Percentiles rank a stretch among this genome's conserved stretches.
These are phyloP conservation scores for Phytophthora melonis DNA, from an alignment of 352 stramenopile genomes.

Conservation along the genomic window DNA sequence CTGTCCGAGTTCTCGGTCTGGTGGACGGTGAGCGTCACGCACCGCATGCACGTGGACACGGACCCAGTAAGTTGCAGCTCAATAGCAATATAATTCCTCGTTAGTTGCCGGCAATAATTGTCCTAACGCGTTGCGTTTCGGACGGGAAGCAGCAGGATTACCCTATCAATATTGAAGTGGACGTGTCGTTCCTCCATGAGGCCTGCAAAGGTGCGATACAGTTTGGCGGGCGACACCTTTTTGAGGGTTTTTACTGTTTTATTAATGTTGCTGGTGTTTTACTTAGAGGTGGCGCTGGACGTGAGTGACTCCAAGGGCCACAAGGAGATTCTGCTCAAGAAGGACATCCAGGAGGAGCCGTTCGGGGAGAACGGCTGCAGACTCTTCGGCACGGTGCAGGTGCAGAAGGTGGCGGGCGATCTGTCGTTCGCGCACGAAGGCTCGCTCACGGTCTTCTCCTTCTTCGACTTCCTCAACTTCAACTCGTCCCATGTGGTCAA, in stretches of 20 bases:
- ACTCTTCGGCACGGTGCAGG: constrained; percentile 69
- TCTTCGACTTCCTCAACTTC: constrained; percentile 91
- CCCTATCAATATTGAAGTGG: constrained; percentile 81
- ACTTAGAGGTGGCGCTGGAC: constrained; percentile 80
- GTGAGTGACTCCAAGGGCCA: constrained; percentile 88
- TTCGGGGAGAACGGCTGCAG: constrained; percentile 80
- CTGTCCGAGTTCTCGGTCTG: constrained; percentile 88
- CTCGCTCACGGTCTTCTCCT: constrained; percentile 88
- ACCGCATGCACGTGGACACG: constrained; percentile 91
- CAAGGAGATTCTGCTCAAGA: constrained; percentile 81
- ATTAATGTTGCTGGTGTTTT: not conserved
- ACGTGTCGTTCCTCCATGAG: constrained; percentile 87
- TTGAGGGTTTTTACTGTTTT: not conserved
- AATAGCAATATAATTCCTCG: not conserved
- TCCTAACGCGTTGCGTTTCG: constrained; percentile 13
- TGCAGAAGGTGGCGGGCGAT: constrained; percentile 87
- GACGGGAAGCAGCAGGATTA: constrained; percentile 77
- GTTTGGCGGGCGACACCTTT: not conserved
- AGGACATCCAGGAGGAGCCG: constrained; percentile 68
- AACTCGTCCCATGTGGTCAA: constrained; percentile 90
- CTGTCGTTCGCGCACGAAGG: constrained; percentile 89
- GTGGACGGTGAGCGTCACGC: constrained; percentile 85
- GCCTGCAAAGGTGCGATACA: constrained; percentile 62
- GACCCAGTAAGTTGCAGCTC: constrained; percentile 56
- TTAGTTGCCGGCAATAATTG: constrained; percentile 3